Evolutionary conservation across 2,329 filamentous ascomycete genomes (phyloP), one percentile per base, ranked within the genome.

Genomic region (Alternaria ethzedia): DNA sequence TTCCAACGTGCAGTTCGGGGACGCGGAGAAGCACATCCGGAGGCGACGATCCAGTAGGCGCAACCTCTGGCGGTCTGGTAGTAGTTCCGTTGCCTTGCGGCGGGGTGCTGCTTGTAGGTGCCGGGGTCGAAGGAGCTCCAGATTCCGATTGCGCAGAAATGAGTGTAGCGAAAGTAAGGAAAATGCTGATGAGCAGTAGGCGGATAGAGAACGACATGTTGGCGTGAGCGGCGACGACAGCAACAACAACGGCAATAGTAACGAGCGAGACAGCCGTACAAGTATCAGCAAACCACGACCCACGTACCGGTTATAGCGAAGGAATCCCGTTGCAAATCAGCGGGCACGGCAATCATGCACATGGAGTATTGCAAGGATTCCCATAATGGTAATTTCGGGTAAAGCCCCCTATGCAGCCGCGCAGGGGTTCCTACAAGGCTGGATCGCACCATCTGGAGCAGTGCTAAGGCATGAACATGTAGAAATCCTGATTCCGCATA

Each of bases 21-120:
- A 89, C 84, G 51, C 83, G 84, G 41, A 90, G 83, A 59, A 84
- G 81, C 17, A 89, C 87, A 78, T 90, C 87, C 10, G 87, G 86
- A 0, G 83, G 80, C 4, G 76, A 79, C 36, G 69, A 70, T 45
- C 68, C 63, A 9, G 66, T 54, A 15, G 70, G 70, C 36, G 59
- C 56, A n/a, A 75, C 71, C 26, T 70, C 68, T 47, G 73, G 70
- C 17, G 74, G 75, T n/a, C 66, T 66, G 2, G 68, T 66, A 9
- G 64, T 45, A 9, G 69, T 70, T 47, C 70, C 64, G 60, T 68
- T 74, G 23, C 66, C 65, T n/a, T 55, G 60, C 1, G 70, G 68
- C 0, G 72, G 61, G 23, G 56, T 59, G 50, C 65, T 74, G 62
- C 74, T 69, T 49, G 75, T 73, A 44, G 78, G 77, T 8, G 71